Evolutionary conservation across 2,329 filamentous ascomycete genomes (phyloP), one percentile per base, ranked within the genome.

Genomic region (Penicillium sp.): DNA sequence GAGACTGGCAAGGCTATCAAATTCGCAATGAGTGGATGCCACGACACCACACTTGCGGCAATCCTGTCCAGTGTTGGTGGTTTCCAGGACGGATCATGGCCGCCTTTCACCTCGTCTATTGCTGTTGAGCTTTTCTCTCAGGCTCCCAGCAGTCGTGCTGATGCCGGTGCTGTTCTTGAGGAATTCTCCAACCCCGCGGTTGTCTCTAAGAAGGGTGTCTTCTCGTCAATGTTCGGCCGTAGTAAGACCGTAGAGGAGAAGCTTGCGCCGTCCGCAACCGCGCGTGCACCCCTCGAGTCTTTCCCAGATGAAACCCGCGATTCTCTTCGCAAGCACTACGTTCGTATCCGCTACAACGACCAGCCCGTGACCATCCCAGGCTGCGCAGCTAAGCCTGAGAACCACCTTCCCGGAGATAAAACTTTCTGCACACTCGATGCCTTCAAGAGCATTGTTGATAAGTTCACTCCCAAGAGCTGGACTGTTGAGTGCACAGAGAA

Each of bases 391-490:
- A 76, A 82, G 10, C 75, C 81, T 0, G 91, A 92, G 7, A 96
- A 93, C 59, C 95, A 99, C 75, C 81, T 96, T 3, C 85, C 91
- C 1, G 92, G 92, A 1, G 90, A 98, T 66, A 88, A 92, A 65
- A 90, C 86, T 26, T 93, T 98, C 69, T 99, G 95, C 77, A 98
- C 93, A 0, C 76, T 99, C 67, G 86, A 89, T 55, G 92, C 93
- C 0, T 99, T 99, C 81, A 98, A 98, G 76, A 80, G 85, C 51
- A 91, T 97, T 54, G 92, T 95, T 2, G 93, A 98, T 76, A 92
- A 91, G 68, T 96, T 90, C 71, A 95, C 91, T 1, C 95, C 95
- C 0, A 79, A 79, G 57, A 84, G 92, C 72, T 98, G 93, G 93
- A 85, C 84, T 68, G 71, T 75, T 19, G 85, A 85, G 53, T 91